These are phyloP conservation scores for Cinnamomum micranthum DNA, from an alignment of 164 flowering plant genomes.

Conservation along the genomic window DNA sequence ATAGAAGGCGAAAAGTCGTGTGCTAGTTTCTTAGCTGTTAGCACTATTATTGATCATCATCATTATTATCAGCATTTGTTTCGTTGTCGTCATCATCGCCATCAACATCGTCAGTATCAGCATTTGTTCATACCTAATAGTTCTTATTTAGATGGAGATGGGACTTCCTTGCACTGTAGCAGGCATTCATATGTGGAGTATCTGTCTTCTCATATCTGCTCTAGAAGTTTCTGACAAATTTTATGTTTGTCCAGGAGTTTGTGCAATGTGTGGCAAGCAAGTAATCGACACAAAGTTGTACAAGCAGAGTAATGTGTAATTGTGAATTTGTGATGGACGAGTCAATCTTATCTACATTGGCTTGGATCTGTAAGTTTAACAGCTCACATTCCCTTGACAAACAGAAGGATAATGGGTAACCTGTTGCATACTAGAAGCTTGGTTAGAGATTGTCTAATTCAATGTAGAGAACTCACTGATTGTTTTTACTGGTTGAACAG, in stretches of 20 bases:
- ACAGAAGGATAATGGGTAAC: too few species aligned
- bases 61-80: too few species aligned
- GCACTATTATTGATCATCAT: too few species aligned
- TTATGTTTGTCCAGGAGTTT: slow-evolving; percentile 62
- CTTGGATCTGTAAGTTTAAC: not conserved
- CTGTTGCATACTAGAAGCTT: not conserved
- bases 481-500: too few species aligned
- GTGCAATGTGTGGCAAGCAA: slow-evolving; percentile 98
- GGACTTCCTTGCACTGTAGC: not conserved
- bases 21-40: too few species aligned
- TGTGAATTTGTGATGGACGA: not conserved
- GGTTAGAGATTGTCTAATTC: not conserved
- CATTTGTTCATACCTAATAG: not conserved
- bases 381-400: not conserved
- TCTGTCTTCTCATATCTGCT: not conserved
- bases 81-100: not conserved
- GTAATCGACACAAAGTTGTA: slow-evolving; percentile 83
- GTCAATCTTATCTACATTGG: not conserved
- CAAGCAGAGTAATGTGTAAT: slow-evolving; percentile 88
- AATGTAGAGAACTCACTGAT: not conserved
- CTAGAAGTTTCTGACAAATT: not conserved
- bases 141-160: not conserved
- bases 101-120: not conserved
- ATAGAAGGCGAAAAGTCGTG: too few species aligned
- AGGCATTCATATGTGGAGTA: not conserved